These are phyloP conservation scores for Micractinium conductrix DNA, from an alignment of 139 green algal species.

Conservation along the genomic window DNA sequence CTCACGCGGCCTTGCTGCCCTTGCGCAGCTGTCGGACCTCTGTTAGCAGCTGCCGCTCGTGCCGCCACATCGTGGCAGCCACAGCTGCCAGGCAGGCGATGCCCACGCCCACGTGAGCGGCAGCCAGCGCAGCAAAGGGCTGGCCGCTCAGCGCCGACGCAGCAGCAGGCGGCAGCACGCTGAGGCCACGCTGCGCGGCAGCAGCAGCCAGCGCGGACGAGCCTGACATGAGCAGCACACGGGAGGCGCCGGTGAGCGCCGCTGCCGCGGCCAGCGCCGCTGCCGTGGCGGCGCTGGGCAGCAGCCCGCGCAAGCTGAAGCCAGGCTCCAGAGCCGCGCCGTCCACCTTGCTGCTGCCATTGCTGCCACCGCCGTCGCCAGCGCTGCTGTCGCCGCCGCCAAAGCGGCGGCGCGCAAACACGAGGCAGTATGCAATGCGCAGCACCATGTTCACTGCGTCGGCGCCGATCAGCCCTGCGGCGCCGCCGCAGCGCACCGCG, in stretches of 20 bases:
- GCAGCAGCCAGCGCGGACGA: neutral
- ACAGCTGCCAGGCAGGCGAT: conserved; percentile 39
- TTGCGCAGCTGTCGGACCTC: conserved; percentile 42
- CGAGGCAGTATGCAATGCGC: conserved; percentile 74
- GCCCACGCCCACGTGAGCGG: conserved; percentile 56
- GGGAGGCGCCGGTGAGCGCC: neutral
- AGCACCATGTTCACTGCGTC: conserved; percentile 82
- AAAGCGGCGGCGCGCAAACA: conserved; percentile 40
- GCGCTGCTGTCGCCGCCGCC: too few relatives aligned
- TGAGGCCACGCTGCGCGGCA: neutral
- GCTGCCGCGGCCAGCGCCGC: conserved; percentile 4
- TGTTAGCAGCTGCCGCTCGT: conserved; percentile 42
- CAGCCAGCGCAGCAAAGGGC: neutral
- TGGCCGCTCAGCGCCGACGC: neutral
- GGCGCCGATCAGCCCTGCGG: conserved; percentile 72
- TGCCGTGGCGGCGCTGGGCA: conserved; percentile 39
- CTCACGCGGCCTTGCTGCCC: conserved; percentile 3
- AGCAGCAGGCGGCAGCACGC: neutral
- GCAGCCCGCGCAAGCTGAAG: conserved; percentile 43
- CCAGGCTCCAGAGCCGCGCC: too few relatives aligned
- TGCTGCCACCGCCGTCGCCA: too few relatives aligned
- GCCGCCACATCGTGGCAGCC: neutral
- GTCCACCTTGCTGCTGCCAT: too few relatives aligned
- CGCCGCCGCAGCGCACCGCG: conserved; percentile 47
- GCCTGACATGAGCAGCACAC: neutral